Percentiles rank a stretch among this genome's conserved stretches.
These are phyloP conservation scores for Stylonectria norvegica DNA, from an alignment of 2,329 filamentous ascomycete species.

Conservation along the genomic window DNA sequence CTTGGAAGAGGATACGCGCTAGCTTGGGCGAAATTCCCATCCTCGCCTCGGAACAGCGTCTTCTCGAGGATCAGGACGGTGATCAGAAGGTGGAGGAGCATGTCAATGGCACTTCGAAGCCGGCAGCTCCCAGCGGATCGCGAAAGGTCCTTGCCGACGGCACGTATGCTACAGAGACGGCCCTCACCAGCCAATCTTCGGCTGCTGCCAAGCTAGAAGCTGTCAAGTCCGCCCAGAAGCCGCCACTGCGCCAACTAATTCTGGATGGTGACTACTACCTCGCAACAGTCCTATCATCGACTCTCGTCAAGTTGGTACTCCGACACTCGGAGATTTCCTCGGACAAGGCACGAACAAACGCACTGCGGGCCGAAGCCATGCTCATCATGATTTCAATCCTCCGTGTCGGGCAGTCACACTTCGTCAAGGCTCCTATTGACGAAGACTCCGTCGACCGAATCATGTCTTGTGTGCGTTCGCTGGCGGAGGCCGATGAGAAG, in stretches of 20 bases:
- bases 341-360: constrained; percentile 84
- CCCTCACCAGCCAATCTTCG: constrained; percentile 87
- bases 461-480: constrained; percentile 92
- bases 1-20: constrained; percentile 92
- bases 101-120: constrained; percentile 76
- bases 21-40: constrained; percentile 97
- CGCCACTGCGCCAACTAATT: constrained; percentile 88
- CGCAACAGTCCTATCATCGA: constrained; percentile 90
- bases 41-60: constrained; percentile 85
- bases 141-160: constrained; percentile 92
- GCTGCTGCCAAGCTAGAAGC: constrained; percentile 90
- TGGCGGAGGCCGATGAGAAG: constrained; percentile 84
- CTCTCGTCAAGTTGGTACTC: constrained; percentile 96
- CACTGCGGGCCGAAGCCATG: constrained; percentile 94
- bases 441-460: constrained; percentile 98
- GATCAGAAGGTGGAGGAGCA: constrained; percentile 63
- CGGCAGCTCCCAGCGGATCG: constrained; percentile 74
- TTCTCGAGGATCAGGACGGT: constrained; percentile 80
- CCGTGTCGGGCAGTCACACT: constrained; percentile 96
- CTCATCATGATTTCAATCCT: constrained; percentile 99
- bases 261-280: constrained; percentile 97
- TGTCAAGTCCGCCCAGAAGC: constrained; percentile 95
- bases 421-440: constrained; percentile 94
- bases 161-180: constrained; percentile 95
- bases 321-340: constrained; percentile 90